These are phyloP conservation scores for Lentinus tigrinus DNA, from an alignment of 768 basidiomycete genomes.

Conservation along the genomic window DNA sequence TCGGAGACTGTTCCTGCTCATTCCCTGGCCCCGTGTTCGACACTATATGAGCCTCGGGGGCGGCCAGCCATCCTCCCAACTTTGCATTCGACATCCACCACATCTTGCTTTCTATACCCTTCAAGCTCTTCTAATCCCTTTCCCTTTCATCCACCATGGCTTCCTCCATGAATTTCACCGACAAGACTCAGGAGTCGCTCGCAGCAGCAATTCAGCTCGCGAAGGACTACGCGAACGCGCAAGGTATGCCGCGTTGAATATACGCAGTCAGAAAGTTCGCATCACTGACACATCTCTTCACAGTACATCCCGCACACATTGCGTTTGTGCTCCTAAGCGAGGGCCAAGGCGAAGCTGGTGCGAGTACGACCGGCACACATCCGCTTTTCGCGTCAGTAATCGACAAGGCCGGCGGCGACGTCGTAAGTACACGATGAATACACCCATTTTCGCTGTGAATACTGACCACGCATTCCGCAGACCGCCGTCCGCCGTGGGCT, in stretches of 20 bases:
- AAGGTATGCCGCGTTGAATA: conserved; percentile 47
- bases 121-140: conserved; percentile 24
- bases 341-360: conserved; percentile 36
- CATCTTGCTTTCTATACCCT: conserved; percentile 6
- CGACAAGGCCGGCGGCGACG: conserved; percentile 82
- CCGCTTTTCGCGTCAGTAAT: conserved; percentile 79
- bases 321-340: conserved; percentile 82
- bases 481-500: conserved; percentile 63
- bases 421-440: conserved; percentile 55
- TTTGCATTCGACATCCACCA: conserved; percentile 2
- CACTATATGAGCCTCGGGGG: conserved; percentile 8
- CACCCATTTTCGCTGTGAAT: background rate
- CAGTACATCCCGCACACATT: conserved; percentile 83
- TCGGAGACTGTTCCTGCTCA: conserved; percentile 2
- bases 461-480: conserved; percentile 32
- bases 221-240: conserved; percentile 79
- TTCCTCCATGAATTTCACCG: conserved; percentile 78
- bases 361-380: conserved; percentile 34
- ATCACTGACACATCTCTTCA: conserved; percentile 2
- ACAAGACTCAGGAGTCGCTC: conserved; percentile 73
- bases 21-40: conserved; percentile 1
- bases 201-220: conserved; percentile 75
- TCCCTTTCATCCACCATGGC: conserved; percentile 35
- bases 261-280: too few species aligned
- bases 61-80: background rate